Base-by-base conservation (phyloP, 352 stramenopile species). In the Globisporangium sylvaticum region DNA sequence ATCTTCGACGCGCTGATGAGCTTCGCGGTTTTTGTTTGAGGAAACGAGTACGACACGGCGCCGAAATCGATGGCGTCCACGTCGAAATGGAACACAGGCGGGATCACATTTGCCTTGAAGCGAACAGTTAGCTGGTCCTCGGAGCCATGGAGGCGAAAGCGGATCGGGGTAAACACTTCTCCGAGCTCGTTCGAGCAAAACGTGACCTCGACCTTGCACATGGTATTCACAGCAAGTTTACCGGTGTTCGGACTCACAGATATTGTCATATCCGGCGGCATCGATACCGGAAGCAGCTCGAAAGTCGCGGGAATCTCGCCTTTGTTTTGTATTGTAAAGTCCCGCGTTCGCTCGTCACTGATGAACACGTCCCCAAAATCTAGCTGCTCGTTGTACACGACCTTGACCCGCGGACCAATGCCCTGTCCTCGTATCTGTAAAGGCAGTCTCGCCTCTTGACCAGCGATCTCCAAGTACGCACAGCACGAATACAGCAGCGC, bases 301-400 rank as follows among this genome's bases (percentile, higher is more conserved):
- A 88, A 95, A n/a, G 87, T 75, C 9, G 90, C 91, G 5, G 88
- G 77, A 54, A 98, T 98, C 61, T 98, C 95, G 29, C 95, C 94
- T 56, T 93, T 95, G 74, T 98, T 98, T 65, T 96, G 85, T 65
- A 98, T 96, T 3, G 82, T 87, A 39, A 98, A 91, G 69, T 97
- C 84, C 32, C 96, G 93, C 7, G 75, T 88, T 52, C 94, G 86
- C 62, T 86, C 74, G 46, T 94, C 89, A 52, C 85, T 97, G 64
- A 98, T 96, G 60, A 98, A 98, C 12, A 99, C 86, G 55, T 98
- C 95, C 4, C 96, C 96, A 65, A 98, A 93, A 67, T 98, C 94
- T 44, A 98, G 69, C 10, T 97, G 72, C 66, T 96, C 90, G 62
- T 98, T 96, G 72, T 97, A 98, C 34, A 96, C 88, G 34, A 99